Evolutionary conservation across 2,329 filamentous ascomycete species (phyloP), one percentile per base, ranked within the genome.

Genomic region (Pseudogymnoascus sp.): DNA sequence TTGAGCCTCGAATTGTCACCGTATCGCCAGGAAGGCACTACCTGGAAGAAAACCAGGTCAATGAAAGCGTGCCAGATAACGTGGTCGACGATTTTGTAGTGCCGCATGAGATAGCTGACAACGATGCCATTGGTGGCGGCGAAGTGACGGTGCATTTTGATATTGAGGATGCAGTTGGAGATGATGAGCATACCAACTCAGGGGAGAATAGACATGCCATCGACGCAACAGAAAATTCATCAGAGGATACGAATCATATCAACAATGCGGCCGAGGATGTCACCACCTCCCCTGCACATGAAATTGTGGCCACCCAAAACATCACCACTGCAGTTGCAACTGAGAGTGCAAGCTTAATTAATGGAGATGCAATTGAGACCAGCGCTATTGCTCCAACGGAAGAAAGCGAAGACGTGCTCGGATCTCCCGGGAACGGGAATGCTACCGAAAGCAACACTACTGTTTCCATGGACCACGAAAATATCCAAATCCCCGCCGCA

Each of bases 111-210:
- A 3, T 34, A 4, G 50, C 3, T 10, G 6, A 21, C 16, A 28
- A 28, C 44, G 23, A 28, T 50, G 14, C 23, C 6, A 34, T 18
- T 34, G 50, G 50, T 21, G 28, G 50, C 10, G n/a, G 28, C 28
- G 50, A 56, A 12, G n/a, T n/a, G 25, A 34, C n/a, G 4, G 25
- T 34, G n/a, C 50, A 34, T 56, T 56, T 56, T 56, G 50, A 56
- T 12, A 56, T 31, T 12, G 50, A 56, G 25, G 25, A 34, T 18
- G n/a, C 11, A 31, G 25, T 16, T 5, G 50, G 50, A 18, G 50
- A 56, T 56, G 11, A 31, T 56, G 50, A 56, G 28, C 50, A 56
- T 56, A 56, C 25, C n/a, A 56, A 56, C 25, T 56, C 50, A 34
- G 28, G 28, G 10, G 50, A 56, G 50, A 56, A 56, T 18, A 56